Conservation (phyloP, 306 rosid genomes). For the Acacia acuminata region DNA sequence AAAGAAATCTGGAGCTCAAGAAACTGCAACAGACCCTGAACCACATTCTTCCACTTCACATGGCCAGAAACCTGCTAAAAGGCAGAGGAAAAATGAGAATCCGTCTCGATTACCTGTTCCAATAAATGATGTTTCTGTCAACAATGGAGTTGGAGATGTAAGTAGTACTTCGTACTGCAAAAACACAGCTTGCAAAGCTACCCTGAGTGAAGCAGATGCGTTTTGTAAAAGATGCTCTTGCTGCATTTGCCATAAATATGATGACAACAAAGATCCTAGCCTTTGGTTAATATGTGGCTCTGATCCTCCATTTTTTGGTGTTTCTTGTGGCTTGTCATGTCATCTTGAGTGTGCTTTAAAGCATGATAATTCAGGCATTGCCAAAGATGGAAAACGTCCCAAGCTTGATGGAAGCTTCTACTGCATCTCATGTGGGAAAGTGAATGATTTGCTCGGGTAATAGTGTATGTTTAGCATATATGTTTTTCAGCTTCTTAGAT, state of each 20-base stretch:
- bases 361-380: conserved; percentile 71
- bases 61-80: conserved; percentile 69
- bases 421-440: conserved; percentile 86
- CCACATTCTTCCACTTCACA: conserved; percentile 57
- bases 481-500: conserved; percentile 28
- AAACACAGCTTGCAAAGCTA: conserved; percentile 94
- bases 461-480: conserved; percentile 12
- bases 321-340: conserved; percentile 93
- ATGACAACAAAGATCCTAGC: conserved; percentile 98
- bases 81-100: conserved; percentile 88
- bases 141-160: conserved; percentile 43
- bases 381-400: conserved; percentile 46
- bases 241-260: conserved; percentile 87
- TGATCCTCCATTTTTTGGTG: conserved; percentile 78
- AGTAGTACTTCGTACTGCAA: conserved; percentile 60
- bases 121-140: conserved; percentile 42
- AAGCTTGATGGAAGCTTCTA: conserved; percentile 83
- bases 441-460: conserved; percentile 95
- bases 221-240: conserved; percentile 97
- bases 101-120: conserved; percentile 67
- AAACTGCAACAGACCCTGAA: conserved; percentile 50
- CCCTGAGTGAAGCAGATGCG: conserved; percentile 54
- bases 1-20: conserved; percentile 62
- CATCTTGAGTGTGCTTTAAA: conserved; percentile 98
- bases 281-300: conserved; percentile 93